Base-by-base conservation (phyloP, 2,329 filamentous ascomycete genomes). In the Calonectria multiphialidica region DNA sequence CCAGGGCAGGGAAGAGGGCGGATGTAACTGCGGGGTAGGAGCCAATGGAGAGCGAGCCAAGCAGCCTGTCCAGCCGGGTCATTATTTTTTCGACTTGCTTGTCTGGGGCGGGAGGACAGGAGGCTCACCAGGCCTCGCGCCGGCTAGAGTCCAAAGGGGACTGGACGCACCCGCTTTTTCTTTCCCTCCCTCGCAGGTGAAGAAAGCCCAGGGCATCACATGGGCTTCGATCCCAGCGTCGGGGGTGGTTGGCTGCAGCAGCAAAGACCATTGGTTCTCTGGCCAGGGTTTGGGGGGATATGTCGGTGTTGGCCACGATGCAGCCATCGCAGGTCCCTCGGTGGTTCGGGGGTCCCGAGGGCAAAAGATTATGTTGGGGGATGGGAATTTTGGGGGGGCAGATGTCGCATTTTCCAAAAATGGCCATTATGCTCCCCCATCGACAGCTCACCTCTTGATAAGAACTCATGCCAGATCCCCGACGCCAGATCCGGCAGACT, bases 1-100 rank as follows among this genome's bases (percentile, higher is more conserved):
- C 3, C 35, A 10, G 12, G 55, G 35, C 63, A 57, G 33, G 59
- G 55, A 57, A 45, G 23, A 40, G 21, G 25, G 55, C 40, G 15
- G 47, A 53, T 47, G 47, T 37, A 67, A 63, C 66, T 73, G 73
- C 73, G 73, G 73, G 71, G 73, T 71, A 74, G 44, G 35, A 28
- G 33, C 37, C 64, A 57, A 64, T 49, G n/a, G 53, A 16, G 49
- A 23, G 21, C 53, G 33, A 59, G 53, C 33, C 13, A 23, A 59
- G 35, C 10, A 40, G 23, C 23, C 12, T 59, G 53, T 40, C 53
- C 53, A 59, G 35, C 53, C 33, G 21, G 53, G 33, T 28, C 23
- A 28, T 40, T 59, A 18, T 25, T 55, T 35, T 37, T 21, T 35
- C 1, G 9, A 18, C 33, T 59, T 37, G 35, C n/a, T 59, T 59